Conservation (phyloP, 345 rosid genomes). For the Sisymbrium altissimum region DNA sequence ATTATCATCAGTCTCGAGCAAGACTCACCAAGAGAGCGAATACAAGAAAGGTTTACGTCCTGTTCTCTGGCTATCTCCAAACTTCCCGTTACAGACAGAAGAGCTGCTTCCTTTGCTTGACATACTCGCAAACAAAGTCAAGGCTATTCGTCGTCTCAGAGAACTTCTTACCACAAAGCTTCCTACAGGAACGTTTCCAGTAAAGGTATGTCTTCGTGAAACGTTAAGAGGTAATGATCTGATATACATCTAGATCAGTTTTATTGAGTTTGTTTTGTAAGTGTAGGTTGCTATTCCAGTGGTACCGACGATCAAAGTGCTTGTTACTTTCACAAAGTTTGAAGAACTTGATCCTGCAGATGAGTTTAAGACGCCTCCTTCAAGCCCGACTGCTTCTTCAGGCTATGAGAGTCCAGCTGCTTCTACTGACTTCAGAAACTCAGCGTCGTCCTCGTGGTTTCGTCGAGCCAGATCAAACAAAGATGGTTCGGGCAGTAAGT, state of each 20-base stretch:
- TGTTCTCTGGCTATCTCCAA: slow-evolving; percentile 85
- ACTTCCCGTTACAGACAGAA: slow-evolving; percentile 84
- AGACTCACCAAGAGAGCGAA: slow-evolving; percentile 75
- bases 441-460: slow-evolving; percentile 82
- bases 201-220: slow-evolving; percentile 53
- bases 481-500: slow-evolving; percentile 48
- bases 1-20: slow-evolving; percentile 37
- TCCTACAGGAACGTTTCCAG: slow-evolving; percentile 90
- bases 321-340: slow-evolving; percentile 88
- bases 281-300: slow-evolving; percentile 94
- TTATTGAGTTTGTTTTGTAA: background rate
- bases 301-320: slow-evolving; percentile 85
- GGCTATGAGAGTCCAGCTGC: slow-evolving; percentile 68
- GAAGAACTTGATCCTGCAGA: slow-evolving; percentile 81
- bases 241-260: background rate
- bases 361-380: slow-evolving; percentile 87
- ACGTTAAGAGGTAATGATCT: background rate
- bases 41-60: slow-evolving; percentile 94
- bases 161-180: slow-evolving; percentile 95
- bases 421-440: slow-evolving; percentile 35
- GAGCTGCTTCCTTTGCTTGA: slow-evolving; percentile 96
- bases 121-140: slow-evolving; percentile 96
- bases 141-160: slow-evolving; percentile 93
- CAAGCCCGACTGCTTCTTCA: slow-evolving; percentile 58
- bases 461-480: slow-evolving; percentile 59